A percentile compares a stretch with the other conserved stretches of the same genome.
phyloP scores from a whole-genome alignment of 2,329 filamentous ascomycete genomes.

The Fusarium begoniae region DNA sequence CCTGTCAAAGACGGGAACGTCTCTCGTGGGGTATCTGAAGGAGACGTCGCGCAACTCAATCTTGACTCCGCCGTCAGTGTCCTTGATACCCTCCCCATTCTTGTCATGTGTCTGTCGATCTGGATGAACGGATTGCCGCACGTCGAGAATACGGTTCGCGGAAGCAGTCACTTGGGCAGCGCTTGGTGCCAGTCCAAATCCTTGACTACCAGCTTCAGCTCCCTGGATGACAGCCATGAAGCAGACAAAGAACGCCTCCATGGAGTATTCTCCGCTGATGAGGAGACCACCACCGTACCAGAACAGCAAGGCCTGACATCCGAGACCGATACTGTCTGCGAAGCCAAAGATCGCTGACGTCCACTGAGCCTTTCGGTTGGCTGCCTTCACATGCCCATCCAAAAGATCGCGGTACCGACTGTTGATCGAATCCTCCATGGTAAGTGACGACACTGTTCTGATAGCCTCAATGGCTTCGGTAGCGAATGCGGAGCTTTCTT shows the following conservation, averaged over 20 bases:
- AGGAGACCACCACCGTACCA: conserved; percentile 55
- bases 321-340: conserved; percentile 50
- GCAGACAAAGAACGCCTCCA: conserved; percentile 62
- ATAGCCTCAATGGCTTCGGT: conserved; percentile 70
- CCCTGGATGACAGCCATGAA: conserved; percentile 63
- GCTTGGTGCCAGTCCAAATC: conserved; percentile 25
- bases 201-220: conserved; percentile 51
- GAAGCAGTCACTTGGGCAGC: conserved; percentile 34
- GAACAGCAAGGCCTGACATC: conserved; percentile 62
- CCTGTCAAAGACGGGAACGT: conserved; percentile 64
- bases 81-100: conserved; percentile 42
- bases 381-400: conserved; percentile 45
- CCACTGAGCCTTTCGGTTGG: conserved; percentile 45
- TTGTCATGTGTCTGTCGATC: neutral
- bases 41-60: conserved; percentile 65
- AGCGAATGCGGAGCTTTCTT: conserved; percentile 69
- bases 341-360: conserved; percentile 48
- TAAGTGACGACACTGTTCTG: conserved; percentile 68
- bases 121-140: conserved; percentile 11
- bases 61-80: conserved; percentile 59
- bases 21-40: conserved; percentile 69
- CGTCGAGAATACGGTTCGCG: conserved; percentile 44
- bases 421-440: conserved; percentile 66
- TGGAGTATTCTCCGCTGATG: conserved; percentile 45
- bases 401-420: conserved; percentile 49